Percentiles rank a stretch among this genome's conserved stretches.
Evolutionary conservation across 352 stramenopile species (phyloP).

Genomic region (Phytophthora sojae): DNA sequence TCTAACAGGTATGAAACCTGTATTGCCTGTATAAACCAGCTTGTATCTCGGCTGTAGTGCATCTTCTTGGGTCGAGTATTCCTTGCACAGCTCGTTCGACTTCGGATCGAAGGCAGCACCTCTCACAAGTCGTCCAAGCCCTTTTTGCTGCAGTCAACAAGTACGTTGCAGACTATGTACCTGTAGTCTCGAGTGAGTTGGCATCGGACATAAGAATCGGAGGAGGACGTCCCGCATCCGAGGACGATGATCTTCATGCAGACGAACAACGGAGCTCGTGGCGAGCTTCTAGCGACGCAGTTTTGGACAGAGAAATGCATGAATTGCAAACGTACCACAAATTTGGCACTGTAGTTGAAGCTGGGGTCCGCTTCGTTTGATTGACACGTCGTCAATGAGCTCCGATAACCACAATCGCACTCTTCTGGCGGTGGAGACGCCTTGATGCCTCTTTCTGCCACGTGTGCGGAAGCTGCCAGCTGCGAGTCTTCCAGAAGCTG

Average conservation of each 20-base stretch:
- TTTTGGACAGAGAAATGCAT: slow-evolving; percentile 10
- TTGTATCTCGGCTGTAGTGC: background rate
- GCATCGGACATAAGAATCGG: background rate
- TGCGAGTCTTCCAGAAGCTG: background rate
- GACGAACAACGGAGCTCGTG: background rate
- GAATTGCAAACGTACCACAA: background rate
- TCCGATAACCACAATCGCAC: background rate
- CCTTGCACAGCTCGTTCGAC: background rate
- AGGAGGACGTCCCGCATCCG: background rate
- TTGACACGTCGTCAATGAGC: slow-evolving; percentile 1
- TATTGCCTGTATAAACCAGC: background rate
- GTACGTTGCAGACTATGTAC: background rate
- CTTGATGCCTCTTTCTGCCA: background rate
- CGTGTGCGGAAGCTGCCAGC: background rate
- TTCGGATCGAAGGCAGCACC: background rate
- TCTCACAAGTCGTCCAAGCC: background rate
- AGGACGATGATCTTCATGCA: background rate
- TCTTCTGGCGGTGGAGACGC: background rate
- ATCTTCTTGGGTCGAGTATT: background rate
- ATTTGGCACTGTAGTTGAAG: background rate
- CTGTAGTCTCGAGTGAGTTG: background rate
- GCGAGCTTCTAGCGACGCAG: background rate
- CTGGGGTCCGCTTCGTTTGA: background rate
- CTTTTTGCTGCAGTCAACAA: background rate
- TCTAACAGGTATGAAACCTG: background rate